Conservation (phyloP, 192 early-diverging fungal genomes). For the Rhizoclosmatium sp. region DNA sequence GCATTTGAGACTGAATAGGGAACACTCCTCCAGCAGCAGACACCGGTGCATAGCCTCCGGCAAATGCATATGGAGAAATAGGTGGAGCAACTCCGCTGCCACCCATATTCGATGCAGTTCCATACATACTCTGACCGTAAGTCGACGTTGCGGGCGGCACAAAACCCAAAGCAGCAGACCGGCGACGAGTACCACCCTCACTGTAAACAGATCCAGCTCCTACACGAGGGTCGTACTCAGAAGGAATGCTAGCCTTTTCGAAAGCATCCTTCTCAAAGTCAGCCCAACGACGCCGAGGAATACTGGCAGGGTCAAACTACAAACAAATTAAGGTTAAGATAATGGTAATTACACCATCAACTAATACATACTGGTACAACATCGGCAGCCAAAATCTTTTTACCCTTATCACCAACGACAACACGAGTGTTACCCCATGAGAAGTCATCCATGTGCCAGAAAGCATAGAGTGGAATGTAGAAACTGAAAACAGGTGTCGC, state of each 20-base stretch:
- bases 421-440: constrained; percentile 99
- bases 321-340: neutral
- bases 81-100: neutral
- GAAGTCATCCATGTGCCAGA: constrained; percentile 99
- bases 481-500: constrained; percentile 93
- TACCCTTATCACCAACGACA: constrained; percentile 85
- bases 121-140: constrained; percentile 32
- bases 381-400: constrained; percentile 59
- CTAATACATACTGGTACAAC: constrained; percentile 71
- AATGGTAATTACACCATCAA: neutral
- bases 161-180: neutral
- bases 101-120: constrained; percentile 18
- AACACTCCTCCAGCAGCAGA: neutral
- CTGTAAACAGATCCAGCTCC: constrained; percentile 40
- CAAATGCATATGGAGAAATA: constrained; percentile 11
- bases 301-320: constrained; percentile 83
- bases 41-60: constrained; percentile 6
- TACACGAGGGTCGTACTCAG: constrained; percentile 42
- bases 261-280: constrained; percentile 64
- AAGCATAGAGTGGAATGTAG: constrained; percentile 79
- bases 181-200: neutral
- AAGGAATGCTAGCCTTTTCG: constrained; percentile 47
- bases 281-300: constrained; percentile 87
- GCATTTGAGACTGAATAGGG: neutral
- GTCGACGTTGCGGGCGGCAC: constrained; percentile 36